A percentile compares a stretch with the other conserved stretches of the same genome.
Evolutionary conservation across 2,329 filamentous ascomycete species (phyloP).

Genomic region (Cladophialophora exuberans): DNA sequence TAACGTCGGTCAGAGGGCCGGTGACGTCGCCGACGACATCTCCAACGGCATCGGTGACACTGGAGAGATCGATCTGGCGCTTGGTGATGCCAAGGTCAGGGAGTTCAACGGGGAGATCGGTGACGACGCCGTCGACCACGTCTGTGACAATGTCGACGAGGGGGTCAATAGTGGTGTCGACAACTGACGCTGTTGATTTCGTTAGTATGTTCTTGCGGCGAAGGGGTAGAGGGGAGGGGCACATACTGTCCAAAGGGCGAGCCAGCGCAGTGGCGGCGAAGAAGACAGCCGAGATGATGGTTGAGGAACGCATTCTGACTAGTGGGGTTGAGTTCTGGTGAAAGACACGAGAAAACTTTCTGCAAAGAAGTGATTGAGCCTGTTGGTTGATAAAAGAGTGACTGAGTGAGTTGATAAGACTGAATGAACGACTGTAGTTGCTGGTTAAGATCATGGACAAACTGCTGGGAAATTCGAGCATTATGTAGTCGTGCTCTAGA

Average conservation of each 20-base stretch:
- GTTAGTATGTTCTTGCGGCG: not conserved
- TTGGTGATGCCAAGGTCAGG: not conserved
- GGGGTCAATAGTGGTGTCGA: conserved; percentile 8
- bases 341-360: not conserved
- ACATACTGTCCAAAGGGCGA: conserved; percentile 23
- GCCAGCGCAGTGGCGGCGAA: conserved; percentile 26
- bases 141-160: conserved; percentile 10
- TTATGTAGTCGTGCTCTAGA: too few relatives aligned
- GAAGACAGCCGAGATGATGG: conserved; percentile 24
- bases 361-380: not conserved
- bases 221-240: not conserved
- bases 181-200: not conserved
- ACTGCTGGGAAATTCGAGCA: conserved; percentile 14
- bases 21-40: conserved; percentile 14
- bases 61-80: conserved; percentile 2
- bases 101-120: not conserved
- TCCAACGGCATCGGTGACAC: conserved; percentile 10
- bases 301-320: conserved; percentile 30
- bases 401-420: not conserved
- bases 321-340: conserved; percentile 1
- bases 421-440: conserved; percentile 1
- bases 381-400: too few relatives aligned
- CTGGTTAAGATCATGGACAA: conserved; percentile 1
- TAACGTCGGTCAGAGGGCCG: conserved; percentile 13
- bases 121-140: not conserved